phyloP scores from a whole-genome alignment of 2,329 filamentous ascomycete genomes.

The Diaporthe sp. region DNA sequence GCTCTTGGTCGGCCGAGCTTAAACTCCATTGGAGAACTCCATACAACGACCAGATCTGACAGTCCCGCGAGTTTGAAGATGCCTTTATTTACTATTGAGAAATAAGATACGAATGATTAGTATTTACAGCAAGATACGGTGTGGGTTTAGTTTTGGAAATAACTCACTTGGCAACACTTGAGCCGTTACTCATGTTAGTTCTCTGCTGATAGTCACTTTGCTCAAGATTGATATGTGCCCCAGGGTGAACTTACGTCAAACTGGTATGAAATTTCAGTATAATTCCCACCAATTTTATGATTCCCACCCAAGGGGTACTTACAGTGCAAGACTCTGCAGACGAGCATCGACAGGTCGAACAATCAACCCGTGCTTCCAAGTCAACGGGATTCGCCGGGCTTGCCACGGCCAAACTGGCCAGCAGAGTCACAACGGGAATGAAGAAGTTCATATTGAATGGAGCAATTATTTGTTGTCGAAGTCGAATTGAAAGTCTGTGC shows the following conservation, averaged over 20 bases:
- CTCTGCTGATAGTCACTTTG: neutral
- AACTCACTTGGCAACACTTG: neutral
- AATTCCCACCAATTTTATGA: neutral
- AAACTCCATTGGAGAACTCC: conserved; percentile 19
- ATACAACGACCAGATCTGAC: neutral
- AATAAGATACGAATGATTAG: neutral
- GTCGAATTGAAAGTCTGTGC: neutral
- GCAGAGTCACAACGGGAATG: conserved; percentile 35
- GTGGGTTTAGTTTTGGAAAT: neutral
- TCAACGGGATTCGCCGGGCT: conserved; percentile 28
- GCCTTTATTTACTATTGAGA: neutral
- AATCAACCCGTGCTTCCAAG: conserved; percentile 39
- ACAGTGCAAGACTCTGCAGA: conserved; percentile 40
- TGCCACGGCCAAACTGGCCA: conserved; percentile 37
- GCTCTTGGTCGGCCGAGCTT: conserved; percentile 2
- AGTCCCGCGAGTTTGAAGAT: neutral
- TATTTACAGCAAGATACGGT: neutral
- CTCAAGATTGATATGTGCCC: neutral
- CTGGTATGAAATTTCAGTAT: neutral
- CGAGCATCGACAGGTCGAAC: conserved; percentile 38
- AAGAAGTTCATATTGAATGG: conserved; percentile 40
- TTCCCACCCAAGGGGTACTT: neutral
- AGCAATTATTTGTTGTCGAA: neutral
- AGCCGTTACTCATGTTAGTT: neutral
- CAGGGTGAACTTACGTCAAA: neutral